Percentiles rank a stretch among this genome's conserved stretches.
Evolutionary conservation across 2,329 filamentous ascomycete species (phyloP).

Genomic region (Sphaceloma murrayae): DNA sequence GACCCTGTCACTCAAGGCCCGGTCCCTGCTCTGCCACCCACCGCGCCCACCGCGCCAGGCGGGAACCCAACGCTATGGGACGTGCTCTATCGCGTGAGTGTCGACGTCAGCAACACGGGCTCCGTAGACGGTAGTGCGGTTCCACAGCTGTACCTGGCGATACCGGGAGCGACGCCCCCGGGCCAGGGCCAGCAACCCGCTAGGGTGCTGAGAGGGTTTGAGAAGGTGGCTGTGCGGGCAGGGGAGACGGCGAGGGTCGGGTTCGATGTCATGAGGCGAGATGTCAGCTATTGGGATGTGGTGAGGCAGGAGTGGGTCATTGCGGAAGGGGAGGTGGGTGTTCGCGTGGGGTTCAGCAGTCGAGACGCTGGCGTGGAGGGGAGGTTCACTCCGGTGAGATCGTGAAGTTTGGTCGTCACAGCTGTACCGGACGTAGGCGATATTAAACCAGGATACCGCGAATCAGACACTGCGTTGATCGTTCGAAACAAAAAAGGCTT

Average conservation of each 20-base stretch:
- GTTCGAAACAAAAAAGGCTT: background rate
- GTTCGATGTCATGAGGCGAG: conserved; percentile 32
- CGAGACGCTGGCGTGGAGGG: conserved; percentile 20
- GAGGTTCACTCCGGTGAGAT: background rate
- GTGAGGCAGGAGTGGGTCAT: conserved; percentile 32
- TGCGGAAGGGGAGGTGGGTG: conserved; percentile 18
- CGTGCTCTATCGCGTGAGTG: conserved; percentile 54
- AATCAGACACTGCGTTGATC: background rate
- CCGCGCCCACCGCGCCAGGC: conserved; percentile 37
- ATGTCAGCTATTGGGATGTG: conserved; percentile 35
- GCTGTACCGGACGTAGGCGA: background rate
- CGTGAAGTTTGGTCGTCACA: background rate
- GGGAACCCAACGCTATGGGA: conserved; percentile 58
- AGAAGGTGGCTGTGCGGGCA: conserved; percentile 31
- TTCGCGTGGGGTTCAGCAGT: conserved; percentile 24
- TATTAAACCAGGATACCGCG: background rate
- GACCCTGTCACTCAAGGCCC: conserved; percentile 35
- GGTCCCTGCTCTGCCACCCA: conserved; percentile 43
- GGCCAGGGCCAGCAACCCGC: conserved; percentile 54
- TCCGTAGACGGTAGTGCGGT: conserved; percentile 33
- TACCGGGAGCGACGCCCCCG: conserved; percentile 34
- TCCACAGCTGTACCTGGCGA: conserved; percentile 47
- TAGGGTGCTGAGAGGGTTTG: conserved; percentile 35
- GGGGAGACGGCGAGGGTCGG: conserved; percentile 22
- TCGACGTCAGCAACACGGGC: conserved; percentile 61